Base-by-base conservation (phyloP, 2,329 filamentous ascomycete genomes). In the Immersiporthe knoxdaviesiana region DNA sequence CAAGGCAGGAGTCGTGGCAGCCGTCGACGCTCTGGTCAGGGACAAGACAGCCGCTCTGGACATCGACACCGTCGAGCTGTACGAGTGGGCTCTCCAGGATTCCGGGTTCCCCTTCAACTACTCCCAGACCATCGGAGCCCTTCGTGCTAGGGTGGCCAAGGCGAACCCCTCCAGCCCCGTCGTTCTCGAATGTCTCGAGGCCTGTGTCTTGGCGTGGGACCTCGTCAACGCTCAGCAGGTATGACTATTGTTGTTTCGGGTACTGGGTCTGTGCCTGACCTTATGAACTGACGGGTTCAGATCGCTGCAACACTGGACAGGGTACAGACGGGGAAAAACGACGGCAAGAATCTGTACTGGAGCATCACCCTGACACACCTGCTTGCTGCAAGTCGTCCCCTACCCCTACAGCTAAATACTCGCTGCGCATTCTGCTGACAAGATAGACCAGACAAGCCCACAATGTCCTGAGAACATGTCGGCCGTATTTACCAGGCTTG, bases 191-290 rank as follows among this genome's bases (percentile, higher is more conserved):
- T 87, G 84, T 69, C 78, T 88, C 59, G 81, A 85, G 72, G 81
- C 83, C 11, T 89, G 87, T 72, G 73, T 88, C 66, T 77, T 84
- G 70, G 80, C 85, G 65, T 87, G 84, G 81, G 87, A 89, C 72
- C 80, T 88, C 67, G 79, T 81, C 68, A 86, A 85, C 73, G 85
- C 86, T 2, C 87, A 89, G 75, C 84, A 87, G 79, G 85, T 87
- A 77, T 70, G 76, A 54, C 18, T 21, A 2, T 21, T n/a, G n/a
- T 2, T 39, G 4, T 60, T 14, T n/a, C 21, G 11, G 18, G 11
- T 52, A 1, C 27, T 5, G 7, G 5, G n/a, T 27, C 41, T 32
- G 12, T 39, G 14, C 3, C 5, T n/a, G 37, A 39, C 1, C n/a
- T 8, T 44, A 37, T 27, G 16, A 3, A 27, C 65, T 65, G 52